A percentile compares a stretch with the other conserved stretches of the same genome.
Evolutionary conservation across 2,329 filamentous ascomycete species (phyloP).

Genomic region (Fusarium pseudoanthophilum): DNA sequence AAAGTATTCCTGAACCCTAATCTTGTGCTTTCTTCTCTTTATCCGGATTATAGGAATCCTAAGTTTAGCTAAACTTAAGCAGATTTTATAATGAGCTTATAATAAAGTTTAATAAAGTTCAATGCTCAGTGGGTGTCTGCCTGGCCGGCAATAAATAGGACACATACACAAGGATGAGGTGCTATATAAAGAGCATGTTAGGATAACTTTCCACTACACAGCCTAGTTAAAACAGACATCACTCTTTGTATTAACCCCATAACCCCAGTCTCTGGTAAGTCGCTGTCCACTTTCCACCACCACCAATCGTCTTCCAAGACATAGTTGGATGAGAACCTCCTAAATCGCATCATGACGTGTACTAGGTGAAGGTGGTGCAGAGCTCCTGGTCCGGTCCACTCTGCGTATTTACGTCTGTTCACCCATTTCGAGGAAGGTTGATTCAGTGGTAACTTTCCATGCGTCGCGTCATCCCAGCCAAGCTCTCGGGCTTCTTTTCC

Average conservation of each 20-base stretch:
- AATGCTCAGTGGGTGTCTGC: not conserved
- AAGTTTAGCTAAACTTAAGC: too few species aligned
- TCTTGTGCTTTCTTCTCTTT: too few species aligned
- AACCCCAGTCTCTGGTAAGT: not conserved
- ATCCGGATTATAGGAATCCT: too few species aligned
- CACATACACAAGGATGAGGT: not conserved
- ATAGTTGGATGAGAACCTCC: accelerated
- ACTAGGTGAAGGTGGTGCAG: not conserved
- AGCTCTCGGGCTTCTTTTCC: not conserved
- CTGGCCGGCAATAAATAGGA: accelerated
- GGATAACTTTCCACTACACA: not conserved
- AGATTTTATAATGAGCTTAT: too few species aligned
- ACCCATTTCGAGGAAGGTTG: not conserved
- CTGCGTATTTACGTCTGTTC: not conserved
- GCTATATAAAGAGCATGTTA: not conserved
- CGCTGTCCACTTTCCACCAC: not conserved
- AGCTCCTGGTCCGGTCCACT: not conserved
- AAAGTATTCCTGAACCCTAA: not conserved
- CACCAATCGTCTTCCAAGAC: not conserved
- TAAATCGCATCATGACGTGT: accelerated
- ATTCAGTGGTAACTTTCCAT: not conserved
- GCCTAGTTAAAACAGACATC: not conserved
- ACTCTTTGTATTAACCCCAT: too few species aligned
- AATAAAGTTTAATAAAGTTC: too few species aligned
- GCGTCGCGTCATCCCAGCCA: not conserved